Base-by-base conservation (phyloP, 179 eudicot species). In the Nepenthes alata region DNA sequence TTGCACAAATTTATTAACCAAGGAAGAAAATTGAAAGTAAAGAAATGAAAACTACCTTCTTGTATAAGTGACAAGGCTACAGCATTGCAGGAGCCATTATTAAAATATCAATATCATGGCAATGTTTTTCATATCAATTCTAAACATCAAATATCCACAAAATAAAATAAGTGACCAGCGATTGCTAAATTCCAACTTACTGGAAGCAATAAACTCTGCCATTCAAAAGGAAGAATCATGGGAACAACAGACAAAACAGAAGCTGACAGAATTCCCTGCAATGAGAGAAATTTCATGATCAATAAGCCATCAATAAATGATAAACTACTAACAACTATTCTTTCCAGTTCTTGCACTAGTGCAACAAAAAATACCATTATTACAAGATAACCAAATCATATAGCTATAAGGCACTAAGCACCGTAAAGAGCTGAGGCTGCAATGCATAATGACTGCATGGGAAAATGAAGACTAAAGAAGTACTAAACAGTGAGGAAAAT, bases 181-280 rank as follows among this genome's bases (percentile, higher is more conserved):
- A 47, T 36, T 25, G 11, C 4, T 2, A 50, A 62, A 35, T 7
- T 37, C 9, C 4, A 53, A 74, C 85, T 80, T 74, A 94, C 99
- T 5, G 99, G 93, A 70, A 94, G 87, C 68, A 87, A 78, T 57
- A 94, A 83, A 76, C 94, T 81, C 78, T 94, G 99, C 99, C 99
- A 94, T 68, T 90, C 94, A 82, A 94, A 94, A 60, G 99, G 99
- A 59, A 85, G 88, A 63, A 94, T 87, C 72, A 90, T 70, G 52
- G 99, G 88, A 72, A 83, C 81, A 68, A 90, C 55, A 70, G 97
- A 83, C 55, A 88, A 72, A 67, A 85, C 82, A 11, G 75, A 62
- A 65, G 95, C 90, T 45, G 89, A 85, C 39, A 90, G 77, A 60
- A 83, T 77, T 55, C 95, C 93, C 91, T 89, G 83, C 71, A 79